A percentile compares a stretch with the other conserved stretches of the same genome.
Evolutionary conservation across 257 asterid species (phyloP).

Genomic region (Ophiorrhiza pumila): DNA sequence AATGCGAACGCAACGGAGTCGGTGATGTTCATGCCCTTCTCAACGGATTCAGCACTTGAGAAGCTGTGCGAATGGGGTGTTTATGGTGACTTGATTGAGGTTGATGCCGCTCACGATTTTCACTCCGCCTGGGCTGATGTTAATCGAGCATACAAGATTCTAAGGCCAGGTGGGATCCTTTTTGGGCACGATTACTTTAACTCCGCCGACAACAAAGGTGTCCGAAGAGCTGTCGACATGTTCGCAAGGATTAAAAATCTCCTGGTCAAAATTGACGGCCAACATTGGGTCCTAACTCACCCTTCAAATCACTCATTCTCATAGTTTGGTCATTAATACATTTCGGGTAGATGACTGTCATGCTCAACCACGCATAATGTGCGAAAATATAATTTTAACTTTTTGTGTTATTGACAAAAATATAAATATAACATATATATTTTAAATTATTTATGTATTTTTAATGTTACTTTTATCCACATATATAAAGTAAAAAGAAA

Average conservation of each 20-base stretch:
- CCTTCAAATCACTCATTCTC: too few species aligned
- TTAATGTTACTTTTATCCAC: too few species aligned
- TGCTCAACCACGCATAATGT: too few species aligned
- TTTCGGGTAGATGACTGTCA: too few species aligned
- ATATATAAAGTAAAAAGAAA: too few species aligned
- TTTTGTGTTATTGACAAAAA: too few species aligned
- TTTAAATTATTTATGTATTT: too few species aligned
- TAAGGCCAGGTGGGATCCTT: constrained; percentile 46
- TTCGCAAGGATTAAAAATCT: constrained; percentile 41
- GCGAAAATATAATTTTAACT: too few species aligned
- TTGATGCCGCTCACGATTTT: constrained; percentile 64
- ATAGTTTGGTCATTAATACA: too few species aligned
- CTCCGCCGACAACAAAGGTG: constrained; percentile 43
- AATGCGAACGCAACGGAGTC: constrained; percentile 33
- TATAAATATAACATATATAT: too few species aligned
- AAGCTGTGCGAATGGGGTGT: constrained; percentile 68
- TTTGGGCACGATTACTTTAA: constrained; percentile 51
- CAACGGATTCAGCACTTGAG: constrained; percentile 48
- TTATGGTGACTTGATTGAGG: constrained; percentile 52
- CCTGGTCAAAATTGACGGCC: constrained; percentile 42
- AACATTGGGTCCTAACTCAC: constrained; percentile 57
- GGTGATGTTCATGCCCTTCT: constrained; percentile 39
- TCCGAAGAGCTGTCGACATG: constrained; percentile 44
- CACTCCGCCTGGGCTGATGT: constrained; percentile 67
- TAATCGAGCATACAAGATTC: constrained; percentile 45